phyloP scores from a whole-genome alignment of 345 rosid genomes.

The Erucastrum elatum region DNA sequence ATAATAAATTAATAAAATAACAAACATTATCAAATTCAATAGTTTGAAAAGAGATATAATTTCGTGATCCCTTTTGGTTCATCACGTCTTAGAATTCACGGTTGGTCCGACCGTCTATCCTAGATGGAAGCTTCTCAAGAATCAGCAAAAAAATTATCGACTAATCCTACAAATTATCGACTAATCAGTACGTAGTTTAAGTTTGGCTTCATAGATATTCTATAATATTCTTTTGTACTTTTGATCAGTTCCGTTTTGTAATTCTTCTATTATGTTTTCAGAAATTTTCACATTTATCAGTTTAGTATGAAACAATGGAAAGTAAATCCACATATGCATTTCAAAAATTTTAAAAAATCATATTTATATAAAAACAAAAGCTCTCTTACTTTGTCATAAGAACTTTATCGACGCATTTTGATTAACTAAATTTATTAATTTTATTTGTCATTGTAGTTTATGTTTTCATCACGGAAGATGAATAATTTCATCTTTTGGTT shows the following conservation, averaged over 20 bases:
- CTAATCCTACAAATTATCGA: background rate
- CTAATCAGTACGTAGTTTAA: background rate
- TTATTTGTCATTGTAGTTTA: too few relatives aligned
- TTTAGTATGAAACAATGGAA: background rate
- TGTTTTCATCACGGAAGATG: too few relatives aligned
- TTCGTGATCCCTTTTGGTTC: background rate
- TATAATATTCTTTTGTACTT: background rate
- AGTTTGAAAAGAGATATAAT: background rate
- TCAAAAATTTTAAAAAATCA: background rate
- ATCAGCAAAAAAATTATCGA: background rate
- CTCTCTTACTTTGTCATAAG: background rate
- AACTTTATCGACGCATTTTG: too few relatives aligned
- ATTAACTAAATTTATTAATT: too few relatives aligned
- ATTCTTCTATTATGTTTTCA: background rate
- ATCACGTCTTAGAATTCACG: background rate
- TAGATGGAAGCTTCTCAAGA: background rate
- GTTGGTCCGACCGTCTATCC: too few relatives aligned
- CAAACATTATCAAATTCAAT: background rate
- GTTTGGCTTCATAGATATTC: background rate
- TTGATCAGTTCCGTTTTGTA: background rate
- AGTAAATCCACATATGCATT: background rate
- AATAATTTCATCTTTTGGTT: too few relatives aligned
- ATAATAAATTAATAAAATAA: background rate
- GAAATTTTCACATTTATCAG: background rate
- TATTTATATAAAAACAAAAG: background rate